Percentiles rank a stretch among this genome's conserved stretches.
Conservation (phyloP, 2,329 filamentous ascomycete species). For the Alternaria angustiovoidea region DNA sequence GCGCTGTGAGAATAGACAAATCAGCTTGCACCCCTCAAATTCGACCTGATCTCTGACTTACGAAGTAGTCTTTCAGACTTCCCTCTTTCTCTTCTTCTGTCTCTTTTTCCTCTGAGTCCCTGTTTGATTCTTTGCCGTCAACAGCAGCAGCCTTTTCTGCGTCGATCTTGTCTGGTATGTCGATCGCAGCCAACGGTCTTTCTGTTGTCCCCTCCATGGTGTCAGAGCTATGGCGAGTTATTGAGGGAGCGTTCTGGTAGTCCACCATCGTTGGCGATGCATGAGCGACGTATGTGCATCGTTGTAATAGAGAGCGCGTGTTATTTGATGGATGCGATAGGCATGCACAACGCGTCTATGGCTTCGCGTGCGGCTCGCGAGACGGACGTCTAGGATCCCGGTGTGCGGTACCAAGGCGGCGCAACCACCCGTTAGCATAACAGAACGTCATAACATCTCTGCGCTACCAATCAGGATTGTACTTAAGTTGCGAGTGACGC, state of each 20-base stretch:
- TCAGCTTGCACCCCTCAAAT: background rate
- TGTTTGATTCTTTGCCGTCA: background rate
- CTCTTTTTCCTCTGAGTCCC: background rate
- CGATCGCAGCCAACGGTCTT: background rate
- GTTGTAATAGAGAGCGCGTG: background rate
- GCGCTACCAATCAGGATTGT: background rate
- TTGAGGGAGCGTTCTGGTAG: background rate
- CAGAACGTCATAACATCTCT: background rate
- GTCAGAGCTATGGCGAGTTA: background rate
- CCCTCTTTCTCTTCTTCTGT: background rate
- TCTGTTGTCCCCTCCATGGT: background rate
- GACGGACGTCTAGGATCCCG: background rate
- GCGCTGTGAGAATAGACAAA: constrained; percentile 8
- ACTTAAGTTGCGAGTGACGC: background rate
- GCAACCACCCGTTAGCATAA: background rate
- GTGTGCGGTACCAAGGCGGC: background rate
- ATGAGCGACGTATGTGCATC: background rate
- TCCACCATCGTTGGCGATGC: background rate
- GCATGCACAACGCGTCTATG: background rate
- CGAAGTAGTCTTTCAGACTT: constrained; percentile 5
- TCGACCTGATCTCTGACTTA: background rate
- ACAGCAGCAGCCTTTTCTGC: background rate
- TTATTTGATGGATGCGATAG: background rate
- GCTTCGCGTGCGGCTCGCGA: background rate
- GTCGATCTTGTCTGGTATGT: background rate